These are phyloP conservation scores for Blastobotrys elegans DNA, from an alignment of 1,139 yeast species.

Conservation along the genomic window DNA sequence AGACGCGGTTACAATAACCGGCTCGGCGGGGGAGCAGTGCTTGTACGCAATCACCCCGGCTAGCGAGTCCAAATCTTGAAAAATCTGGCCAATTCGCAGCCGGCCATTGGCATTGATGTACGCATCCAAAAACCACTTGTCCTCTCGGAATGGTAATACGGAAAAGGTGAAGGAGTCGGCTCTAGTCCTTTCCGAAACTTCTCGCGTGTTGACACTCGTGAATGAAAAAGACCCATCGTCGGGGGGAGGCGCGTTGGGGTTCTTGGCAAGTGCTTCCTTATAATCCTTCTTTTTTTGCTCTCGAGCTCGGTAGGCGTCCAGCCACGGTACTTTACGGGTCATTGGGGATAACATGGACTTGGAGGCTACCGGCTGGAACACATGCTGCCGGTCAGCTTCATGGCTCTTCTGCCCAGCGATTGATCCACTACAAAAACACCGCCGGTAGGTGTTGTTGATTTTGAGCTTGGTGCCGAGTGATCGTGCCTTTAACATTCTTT, in stretches of 20 bases:
- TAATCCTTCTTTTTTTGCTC: conserved; percentile 33
- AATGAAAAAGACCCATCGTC: conserved; percentile 68
- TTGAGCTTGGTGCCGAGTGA: too few relatives aligned
- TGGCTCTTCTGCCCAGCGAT: background rate
- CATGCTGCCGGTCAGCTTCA: conserved; percentile 19
- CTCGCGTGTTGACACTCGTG: conserved; percentile 46
- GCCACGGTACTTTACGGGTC: conserved; percentile 58
- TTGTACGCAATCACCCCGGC: conserved; percentile 85
- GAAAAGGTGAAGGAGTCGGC: conserved; percentile 72
- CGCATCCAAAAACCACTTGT: conserved; percentile 75
- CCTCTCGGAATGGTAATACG: conserved; percentile 77
- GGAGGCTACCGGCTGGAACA: conserved; percentile 35
- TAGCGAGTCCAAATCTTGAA: conserved; percentile 84
- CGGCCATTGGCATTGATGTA: conserved; percentile 87
- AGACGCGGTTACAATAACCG: conserved; percentile 89
- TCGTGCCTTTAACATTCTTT: too few relatives aligned
- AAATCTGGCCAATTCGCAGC: conserved; percentile 82
- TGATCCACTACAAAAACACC: background rate
- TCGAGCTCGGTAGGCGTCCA: conserved; percentile 74
- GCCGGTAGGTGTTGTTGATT: too few relatives aligned
- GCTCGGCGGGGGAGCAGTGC: conserved; percentile 87
- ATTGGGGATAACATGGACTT: conserved; percentile 33
- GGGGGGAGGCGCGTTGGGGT: conserved; percentile 42
- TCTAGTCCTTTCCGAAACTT: conserved; percentile 66
- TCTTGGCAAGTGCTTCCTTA: conserved; percentile 10